Evolutionary conservation across 257 asterid genomes (phyloP).

Genomic region (Gentiana dahurica): DNA sequence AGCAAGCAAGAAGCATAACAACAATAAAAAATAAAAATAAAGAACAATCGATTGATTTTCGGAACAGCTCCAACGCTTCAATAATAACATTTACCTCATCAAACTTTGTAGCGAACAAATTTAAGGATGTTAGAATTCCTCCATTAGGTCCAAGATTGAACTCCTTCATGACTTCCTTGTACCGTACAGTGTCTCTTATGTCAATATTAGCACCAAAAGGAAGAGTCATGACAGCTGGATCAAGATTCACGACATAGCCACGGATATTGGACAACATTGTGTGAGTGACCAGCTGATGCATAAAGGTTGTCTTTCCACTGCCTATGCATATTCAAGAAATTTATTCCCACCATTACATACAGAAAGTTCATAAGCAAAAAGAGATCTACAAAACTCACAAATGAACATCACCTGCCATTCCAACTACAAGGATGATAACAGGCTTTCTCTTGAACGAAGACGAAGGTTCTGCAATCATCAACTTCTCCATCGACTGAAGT

Average conservation of each 20-base stretch:
- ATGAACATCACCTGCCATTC: slow-evolving; percentile 81
- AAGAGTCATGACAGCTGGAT: slow-evolving; percentile 88
- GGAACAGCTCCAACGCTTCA: background rate
- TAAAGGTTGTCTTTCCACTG: slow-evolving; percentile 91
- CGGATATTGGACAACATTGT: slow-evolving; percentile 68
- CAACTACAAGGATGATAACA: slow-evolving; percentile 72
- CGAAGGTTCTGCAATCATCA: slow-evolving; percentile 46
- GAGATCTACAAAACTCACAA: background rate
- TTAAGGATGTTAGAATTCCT: slow-evolving; percentile 87
- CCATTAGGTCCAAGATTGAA: slow-evolving; percentile 97
- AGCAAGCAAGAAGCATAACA: background rate
- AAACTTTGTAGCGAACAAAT: slow-evolving; percentile 78
- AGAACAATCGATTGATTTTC: no score
- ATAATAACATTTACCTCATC: slow-evolving; percentile 54
- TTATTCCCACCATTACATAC: slow-evolving; percentile 4
- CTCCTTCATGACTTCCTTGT: slow-evolving; percentile 98
- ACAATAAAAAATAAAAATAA: no score
- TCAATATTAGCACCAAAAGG: slow-evolving; percentile 93
- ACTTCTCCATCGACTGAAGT: slow-evolving; percentile 47
- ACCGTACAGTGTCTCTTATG: slow-evolving; percentile 82
- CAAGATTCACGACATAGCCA: slow-evolving; percentile 91
- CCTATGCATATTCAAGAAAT: slow-evolving; percentile 31
- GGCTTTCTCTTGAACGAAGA: slow-evolving; percentile 73
- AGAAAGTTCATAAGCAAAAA: background rate
- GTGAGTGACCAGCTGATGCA: slow-evolving; percentile 72